A percentile compares a stretch with the other conserved stretches of the same genome.
Evolutionary conservation across 1,139 yeast genomes (phyloP).

Genomic region (Geotrichum bryndzae): DNA sequence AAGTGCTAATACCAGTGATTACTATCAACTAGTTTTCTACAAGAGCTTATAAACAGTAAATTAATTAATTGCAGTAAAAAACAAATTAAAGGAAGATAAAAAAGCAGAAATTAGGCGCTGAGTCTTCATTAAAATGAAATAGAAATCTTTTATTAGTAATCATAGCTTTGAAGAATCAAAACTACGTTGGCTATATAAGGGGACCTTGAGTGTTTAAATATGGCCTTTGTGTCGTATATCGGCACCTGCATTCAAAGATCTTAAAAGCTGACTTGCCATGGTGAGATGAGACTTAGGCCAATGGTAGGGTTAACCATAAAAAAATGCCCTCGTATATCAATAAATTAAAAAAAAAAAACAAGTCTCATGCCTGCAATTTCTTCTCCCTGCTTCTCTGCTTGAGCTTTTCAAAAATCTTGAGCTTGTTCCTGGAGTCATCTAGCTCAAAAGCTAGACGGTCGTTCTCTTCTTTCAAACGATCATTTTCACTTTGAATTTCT

Average conservation of each 20-base stretch:
- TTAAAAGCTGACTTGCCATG: not conserved
- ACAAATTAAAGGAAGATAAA: not conserved
- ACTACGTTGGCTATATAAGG: not conserved
- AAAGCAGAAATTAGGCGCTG: not conserved
- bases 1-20: not conserved
- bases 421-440: not conserved
- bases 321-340: not conserved
- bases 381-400: constrained; percentile 1
- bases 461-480: not conserved
- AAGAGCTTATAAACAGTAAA: too few relatives aligned
- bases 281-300: not conserved
- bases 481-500: not conserved
- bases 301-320: not conserved
- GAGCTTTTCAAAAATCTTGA: not conserved
- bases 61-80: too few relatives aligned
- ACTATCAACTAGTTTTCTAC: not conserved
- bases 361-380: not conserved
- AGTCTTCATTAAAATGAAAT: not conserved
- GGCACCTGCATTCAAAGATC: not conserved
- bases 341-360: not conserved
- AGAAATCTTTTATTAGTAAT: not conserved
- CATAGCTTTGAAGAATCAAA: not conserved
- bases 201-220: not conserved
- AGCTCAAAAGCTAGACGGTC: not conserved
- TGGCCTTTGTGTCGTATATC: not conserved